Conservation (phyloP, 352 stramenopile species). For the Phytophthora citrophthora region DNA sequence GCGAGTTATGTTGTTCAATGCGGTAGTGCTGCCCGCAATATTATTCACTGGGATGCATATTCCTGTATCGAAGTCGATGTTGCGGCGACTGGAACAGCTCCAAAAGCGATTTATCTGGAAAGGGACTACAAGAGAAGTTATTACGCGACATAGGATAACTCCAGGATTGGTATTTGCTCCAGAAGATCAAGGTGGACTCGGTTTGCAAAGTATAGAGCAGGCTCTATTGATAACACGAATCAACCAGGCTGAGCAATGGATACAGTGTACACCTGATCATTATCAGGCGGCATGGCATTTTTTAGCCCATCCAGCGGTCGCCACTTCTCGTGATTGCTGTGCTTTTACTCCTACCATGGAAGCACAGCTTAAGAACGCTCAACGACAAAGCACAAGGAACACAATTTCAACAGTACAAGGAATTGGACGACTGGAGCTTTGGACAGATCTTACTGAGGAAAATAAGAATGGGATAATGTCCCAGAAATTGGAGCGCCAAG, state of each 20-base stretch:
- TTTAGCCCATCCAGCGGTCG: neutral
- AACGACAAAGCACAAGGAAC: neutral
- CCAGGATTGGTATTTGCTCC: neutral
- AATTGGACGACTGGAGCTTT: neutral
- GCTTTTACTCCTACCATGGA: neutral
- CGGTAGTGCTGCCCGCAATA: conserved; percentile 1
- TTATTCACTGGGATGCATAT: conserved; percentile 12
- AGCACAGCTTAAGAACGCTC: neutral
- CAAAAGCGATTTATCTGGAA: conserved; percentile 19
- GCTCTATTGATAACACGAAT: neutral
- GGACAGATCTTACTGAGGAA: neutral
- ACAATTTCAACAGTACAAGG: neutral
- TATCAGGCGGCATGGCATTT: neutral
- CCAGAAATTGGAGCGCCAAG: neutral
- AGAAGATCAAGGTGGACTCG: neutral
- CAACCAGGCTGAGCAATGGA: neutral
- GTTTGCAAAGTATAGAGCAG: neutral
- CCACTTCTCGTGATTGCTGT: neutral
- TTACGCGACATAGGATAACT: neutral
- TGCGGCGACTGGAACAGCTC: neutral
- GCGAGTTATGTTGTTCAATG: conserved; percentile 6
- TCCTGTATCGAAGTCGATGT: neutral
- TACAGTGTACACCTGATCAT: neutral
- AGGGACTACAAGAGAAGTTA: neutral
- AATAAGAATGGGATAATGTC: neutral